phyloP scores from a whole-genome alignment of 208 protist genomes.

The Acanthamoeba healyi region DNA sequence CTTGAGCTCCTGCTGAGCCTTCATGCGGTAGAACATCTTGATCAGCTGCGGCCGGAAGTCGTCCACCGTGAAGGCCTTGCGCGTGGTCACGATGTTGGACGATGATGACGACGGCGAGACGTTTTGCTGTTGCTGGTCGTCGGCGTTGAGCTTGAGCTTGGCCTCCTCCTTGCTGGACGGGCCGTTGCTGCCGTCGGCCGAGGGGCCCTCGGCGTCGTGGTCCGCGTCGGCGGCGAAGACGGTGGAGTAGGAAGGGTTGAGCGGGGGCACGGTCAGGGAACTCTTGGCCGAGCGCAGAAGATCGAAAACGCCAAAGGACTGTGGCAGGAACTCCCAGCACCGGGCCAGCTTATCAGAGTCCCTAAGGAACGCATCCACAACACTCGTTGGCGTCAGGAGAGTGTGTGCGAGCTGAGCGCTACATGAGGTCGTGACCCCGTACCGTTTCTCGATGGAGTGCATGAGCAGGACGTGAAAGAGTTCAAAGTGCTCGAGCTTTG shows the following conservation, averaged over 20 bases:
- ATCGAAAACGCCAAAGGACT: constrained; percentile 15
- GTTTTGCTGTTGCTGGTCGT: neutral
- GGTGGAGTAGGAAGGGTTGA: neutral
- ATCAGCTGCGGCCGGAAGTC: constrained; percentile 69
- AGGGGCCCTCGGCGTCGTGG: neutral
- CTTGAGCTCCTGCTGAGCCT: neutral
- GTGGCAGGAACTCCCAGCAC: constrained; percentile 61
- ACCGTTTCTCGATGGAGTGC: constrained; percentile 62
- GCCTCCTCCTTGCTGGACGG: neutral
- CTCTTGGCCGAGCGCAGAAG: neutral
- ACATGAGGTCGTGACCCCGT: too few relatives aligned
- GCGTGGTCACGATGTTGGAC: neutral
- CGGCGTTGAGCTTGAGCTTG: too few relatives aligned
- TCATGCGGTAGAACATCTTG: constrained; percentile 54
- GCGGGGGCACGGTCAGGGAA: neutral
- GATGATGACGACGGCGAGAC: neutral
- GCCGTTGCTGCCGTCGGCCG: neutral
- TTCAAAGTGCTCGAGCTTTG: constrained; percentile 50
- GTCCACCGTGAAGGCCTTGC: constrained; percentile 66
- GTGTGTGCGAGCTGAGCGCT: too few relatives aligned
- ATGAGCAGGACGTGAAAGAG: constrained; percentile 64
- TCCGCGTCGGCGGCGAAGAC: neutral
- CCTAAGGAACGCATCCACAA: neutral
- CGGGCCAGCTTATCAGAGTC: constrained; percentile 29
- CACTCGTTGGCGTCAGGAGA: neutral